Base-by-base conservation (phyloP, 345 rosid genomes). In the Pistacia vera region DNA sequence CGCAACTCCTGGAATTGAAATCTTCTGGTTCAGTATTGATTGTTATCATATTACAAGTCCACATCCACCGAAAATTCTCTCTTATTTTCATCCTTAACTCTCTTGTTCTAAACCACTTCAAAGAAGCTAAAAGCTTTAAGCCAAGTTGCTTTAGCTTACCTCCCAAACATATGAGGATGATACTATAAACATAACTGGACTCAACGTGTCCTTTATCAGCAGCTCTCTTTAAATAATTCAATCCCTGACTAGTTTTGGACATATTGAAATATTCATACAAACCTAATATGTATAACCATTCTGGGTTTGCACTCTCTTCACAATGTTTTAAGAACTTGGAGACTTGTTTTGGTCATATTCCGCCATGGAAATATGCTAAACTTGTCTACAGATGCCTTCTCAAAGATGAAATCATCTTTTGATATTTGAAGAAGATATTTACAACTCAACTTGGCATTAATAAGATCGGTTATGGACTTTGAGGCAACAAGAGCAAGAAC, bases 401-500 rank as follows among this genome's bases (percentile, higher is more conserved):
- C 58, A 1, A 74, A 55, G 13, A 70, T 28, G 20, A 38, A 68
- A 11, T 74, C 66, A 2, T 81, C 68, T 0, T 51, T 12, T 1
- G 54, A 75, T 4, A 18, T 60, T 66, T 70, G 49, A 9, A 0
- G 49, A 20, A 77, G 58, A 8, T 49, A 35, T 2, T 54, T 70
- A 63, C 76, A 81, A 30, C 71, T 38, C 49, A 11, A 4, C 22
- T 66, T 55, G 0, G 44, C 62, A 2, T 8, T 58, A 20, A 54
- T 8, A 9, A 74, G 59, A 44, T 78, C 55, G 8, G 17, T 10
- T 8, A 65, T 1, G 1, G 73, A 81, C 6, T 33, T 0, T 0
- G 76, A 77, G 44, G 79, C 84, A 0, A 78, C 64, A 2, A 13
- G 61, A 12, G 70, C 38, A 0, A 77, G 60, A 73, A 81, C 20